Base-by-base conservation (phyloP, 306 rosid genomes). In the Malus orientalis region DNA sequence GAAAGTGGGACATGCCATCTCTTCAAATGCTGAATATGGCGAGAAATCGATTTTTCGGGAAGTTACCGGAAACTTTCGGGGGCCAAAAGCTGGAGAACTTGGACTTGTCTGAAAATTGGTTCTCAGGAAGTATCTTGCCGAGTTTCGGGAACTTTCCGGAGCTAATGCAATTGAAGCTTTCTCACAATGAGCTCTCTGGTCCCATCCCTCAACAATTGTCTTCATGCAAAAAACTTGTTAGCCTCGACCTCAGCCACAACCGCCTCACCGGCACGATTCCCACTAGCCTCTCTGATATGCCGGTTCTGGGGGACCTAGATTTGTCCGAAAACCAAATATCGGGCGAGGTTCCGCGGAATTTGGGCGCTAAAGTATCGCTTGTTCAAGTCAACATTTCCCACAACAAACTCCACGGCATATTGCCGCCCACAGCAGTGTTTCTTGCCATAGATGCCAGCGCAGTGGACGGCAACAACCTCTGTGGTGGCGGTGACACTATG, bases 21-120 rank as follows among this genome's bases (percentile, higher is more conserved):
- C 96, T 96, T 32, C 89, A 92, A 80, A 91, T 92, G 99, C 92
- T 96, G 32, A 92, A 76, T 75, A 82, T 96, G 45, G 91, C 89
- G 7, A 77, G 75, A 42, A 96, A 96, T 70, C 78, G 78, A 3
- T 85, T 96, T 81, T 84, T 79, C 1, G 98, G 99, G 11, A 66
- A 78, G 16, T 64, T 92, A n/a, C 94, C 99, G 16, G 79, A 53
- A 49, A 79, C 85, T 6, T 89, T 89, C 23, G 90, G 93, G 2
- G 89, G 84, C 63, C 25, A 77, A 4, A 86, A 82, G 69, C 75
- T 96, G 25, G 91, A 91, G 86, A 88, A 80, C 71, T 69, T 92
- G 81, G 93, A 91, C 82, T 77, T 91, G 44, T 92, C 99, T 0
- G 78, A 44, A 25, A 96, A 96, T 27, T 80, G 44, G 3, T 80